These are phyloP conservation scores for Thermothelomyces thermophilus DNA, from an alignment of 2,329 filamentous ascomycete species.

Conservation along the genomic window DNA sequence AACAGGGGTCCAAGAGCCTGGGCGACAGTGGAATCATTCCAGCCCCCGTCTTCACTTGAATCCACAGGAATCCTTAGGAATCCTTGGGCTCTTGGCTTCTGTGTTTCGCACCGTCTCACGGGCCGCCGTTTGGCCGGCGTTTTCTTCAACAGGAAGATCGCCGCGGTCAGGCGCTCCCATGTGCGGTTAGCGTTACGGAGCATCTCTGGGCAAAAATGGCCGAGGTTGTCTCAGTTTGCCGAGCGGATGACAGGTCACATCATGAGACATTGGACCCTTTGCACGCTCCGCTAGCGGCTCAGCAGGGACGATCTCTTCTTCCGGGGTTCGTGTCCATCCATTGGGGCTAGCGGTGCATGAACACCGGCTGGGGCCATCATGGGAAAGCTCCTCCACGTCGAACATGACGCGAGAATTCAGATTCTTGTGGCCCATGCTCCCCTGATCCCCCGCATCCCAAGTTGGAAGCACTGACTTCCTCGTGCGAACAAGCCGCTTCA, in stretches of 20 bases:
- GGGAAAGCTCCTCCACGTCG: not conserved
- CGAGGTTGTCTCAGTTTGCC: not conserved
- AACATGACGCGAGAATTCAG: constrained; percentile 14
- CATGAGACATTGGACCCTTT: not conserved
- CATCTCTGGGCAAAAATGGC: not conserved
- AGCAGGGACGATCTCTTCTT: not conserved
- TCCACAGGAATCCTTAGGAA: too few relatives aligned
- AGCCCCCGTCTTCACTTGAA: constrained; percentile 13
- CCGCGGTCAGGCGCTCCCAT: constrained; percentile 17
- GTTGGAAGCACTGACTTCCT: constrained; percentile 21
- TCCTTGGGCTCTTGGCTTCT: constrained; percentile 16
- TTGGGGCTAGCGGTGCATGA: constrained; percentile 3
- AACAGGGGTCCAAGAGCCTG: constrained; percentile 34
- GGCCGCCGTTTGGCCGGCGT: constrained; percentile 17
- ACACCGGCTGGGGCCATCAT: not conserved
- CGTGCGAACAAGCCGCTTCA: constrained; percentile 18
- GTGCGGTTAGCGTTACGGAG: constrained; percentile 16
- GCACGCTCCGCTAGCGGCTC: not conserved
- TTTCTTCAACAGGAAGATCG: constrained; percentile 14
- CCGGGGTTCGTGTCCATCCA: constrained; percentile 3
- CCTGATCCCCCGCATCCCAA: constrained; percentile 22
- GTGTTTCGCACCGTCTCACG: constrained; percentile 34
- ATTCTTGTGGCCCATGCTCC: constrained; percentile 16
- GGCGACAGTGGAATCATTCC: not conserved
- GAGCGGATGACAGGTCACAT: constrained; percentile 17